Evolutionary conservation across 495 filamentous ascomycete species (phyloP).

Genomic region (Tetracladium setigerum): DNA sequence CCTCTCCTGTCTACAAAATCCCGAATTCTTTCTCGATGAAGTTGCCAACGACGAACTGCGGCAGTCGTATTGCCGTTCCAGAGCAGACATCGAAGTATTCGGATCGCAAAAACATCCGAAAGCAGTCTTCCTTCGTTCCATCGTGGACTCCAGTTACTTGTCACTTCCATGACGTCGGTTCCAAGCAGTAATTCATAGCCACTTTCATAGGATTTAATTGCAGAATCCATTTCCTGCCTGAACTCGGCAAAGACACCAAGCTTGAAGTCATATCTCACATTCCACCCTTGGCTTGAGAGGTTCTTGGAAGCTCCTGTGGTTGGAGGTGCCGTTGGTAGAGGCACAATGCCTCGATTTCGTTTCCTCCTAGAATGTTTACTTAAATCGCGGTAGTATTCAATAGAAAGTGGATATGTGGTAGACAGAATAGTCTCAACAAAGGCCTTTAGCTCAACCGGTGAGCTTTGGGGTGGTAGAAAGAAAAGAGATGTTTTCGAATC

Average conservation of each 20-base stretch:
- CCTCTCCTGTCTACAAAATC: constrained; percentile 75
- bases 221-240: constrained; percentile 81
- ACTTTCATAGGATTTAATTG: constrained; percentile 71
- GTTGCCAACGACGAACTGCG: constrained; percentile 68
- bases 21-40: constrained; percentile 59
- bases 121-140: constrained; percentile 82
- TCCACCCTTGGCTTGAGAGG: constrained; percentile 80
- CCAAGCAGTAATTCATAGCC: constrained; percentile 77
- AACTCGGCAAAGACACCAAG: constrained; percentile 84
- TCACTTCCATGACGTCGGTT: constrained; percentile 75
- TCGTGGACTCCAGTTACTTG: constrained; percentile 75
- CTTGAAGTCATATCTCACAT: constrained; percentile 88
- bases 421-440: constrained; percentile 58
- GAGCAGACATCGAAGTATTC: constrained; percentile 70
- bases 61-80: constrained; percentile 66
- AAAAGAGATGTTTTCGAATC: constrained; percentile 72
- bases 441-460: constrained; percentile 39
- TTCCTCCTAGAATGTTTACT: constrained; percentile 85
- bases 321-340: constrained; percentile 76
- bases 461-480: constrained; percentile 46
- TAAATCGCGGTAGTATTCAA: constrained; percentile 87
- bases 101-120: constrained; percentile 70
- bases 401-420: constrained; percentile 48
- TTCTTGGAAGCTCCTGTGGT: constrained; percentile 76
- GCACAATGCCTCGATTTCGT: constrained; percentile 61